Evolutionary conservation across 371 early-diverging fungal genomes (phyloP), one percentile per base, ranked within the genome.

Genomic region (Mucor circinelloides): DNA sequence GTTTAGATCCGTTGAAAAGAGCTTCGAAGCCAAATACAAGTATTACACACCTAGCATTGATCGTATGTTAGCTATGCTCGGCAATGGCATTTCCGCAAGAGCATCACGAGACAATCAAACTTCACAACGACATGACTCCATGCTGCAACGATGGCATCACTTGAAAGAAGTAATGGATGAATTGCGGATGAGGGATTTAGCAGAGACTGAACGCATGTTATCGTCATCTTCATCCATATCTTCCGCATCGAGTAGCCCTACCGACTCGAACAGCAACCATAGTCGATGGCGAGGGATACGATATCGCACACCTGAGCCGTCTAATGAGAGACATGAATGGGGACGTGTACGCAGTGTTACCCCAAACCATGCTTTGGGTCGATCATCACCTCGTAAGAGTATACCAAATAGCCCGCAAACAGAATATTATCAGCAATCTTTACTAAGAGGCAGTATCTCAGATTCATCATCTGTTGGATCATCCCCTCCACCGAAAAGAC

Each of bases 21-120:
- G 77, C n/a, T 87, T 89, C 68, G 88, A 89, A 65, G 86, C 86
- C 27, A 87, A 87, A 64, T 81, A 82, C 72, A 86, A 87, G 68
- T 86, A 87, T 64, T 89, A 86, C 60, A 78, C 84, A 0, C 89
- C 87, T 5, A 82, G 84, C 13, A 84, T 89, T 28, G 84, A 82
- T 57, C 81, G 84, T 58, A 85, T 87, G 87, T 74, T 89, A 7
- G 74, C 67, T 21, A 87, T 86, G 83, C 71, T 87, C 15, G 87
- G 84, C 23, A 84, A 80, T 48, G 85, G 82, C 23, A 89, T 89
- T 58, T 74, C 84, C 23, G 71, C 81, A n/a, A 75, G 86, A 21
- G 81, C 75, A n/a, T 79, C 84, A 9, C 78, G 78, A 52, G 83
- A 87, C 64, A 75, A 70, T 57, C 77, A 71, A 6, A 81, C 80